phyloP scores from a whole-genome alignment of 306 rosid species.

The Cicer cuneatum region DNA sequence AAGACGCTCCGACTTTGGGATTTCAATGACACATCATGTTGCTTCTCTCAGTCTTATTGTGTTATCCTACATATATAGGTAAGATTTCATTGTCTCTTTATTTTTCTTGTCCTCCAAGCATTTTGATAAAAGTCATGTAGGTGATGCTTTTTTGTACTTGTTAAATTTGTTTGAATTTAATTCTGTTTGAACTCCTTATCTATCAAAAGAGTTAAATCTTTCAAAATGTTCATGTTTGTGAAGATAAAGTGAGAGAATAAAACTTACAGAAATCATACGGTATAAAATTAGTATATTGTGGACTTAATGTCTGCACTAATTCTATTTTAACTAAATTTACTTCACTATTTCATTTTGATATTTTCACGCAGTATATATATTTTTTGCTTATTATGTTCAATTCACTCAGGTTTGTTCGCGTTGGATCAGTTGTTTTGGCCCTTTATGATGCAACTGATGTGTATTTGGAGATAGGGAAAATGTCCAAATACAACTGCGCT shows the following conservation, averaged over 20 bases:
- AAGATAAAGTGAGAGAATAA: neutral
- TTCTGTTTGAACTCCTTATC: conserved; percentile 6
- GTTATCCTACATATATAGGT: conserved; percentile 85
- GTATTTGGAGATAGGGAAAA: conserved; percentile 92
- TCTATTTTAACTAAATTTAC: neutral
- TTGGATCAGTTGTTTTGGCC: conserved; percentile 90
- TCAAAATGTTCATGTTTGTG: neutral
- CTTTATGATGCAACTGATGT: conserved; percentile 94
- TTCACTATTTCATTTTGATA: conserved; percentile 3
- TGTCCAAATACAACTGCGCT: conserved; percentile 89
- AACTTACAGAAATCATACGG: neutral
- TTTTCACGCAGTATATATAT: conserved; percentile 23
- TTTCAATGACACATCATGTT: conserved; percentile 96
- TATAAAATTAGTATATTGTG: conserved; percentile 11
- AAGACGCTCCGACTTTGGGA: conserved; percentile 89
- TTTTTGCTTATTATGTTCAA: conserved; percentile 39
- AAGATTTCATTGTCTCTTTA: conserved; percentile 38
- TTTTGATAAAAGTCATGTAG: conserved; percentile 37
- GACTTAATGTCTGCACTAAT: conserved; percentile 3
- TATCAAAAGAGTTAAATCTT: conserved; percentile 25
- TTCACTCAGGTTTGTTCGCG: conserved; percentile 83
- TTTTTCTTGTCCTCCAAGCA: conserved; percentile 41
- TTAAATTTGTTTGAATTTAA: conserved; percentile 25
- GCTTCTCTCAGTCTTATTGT: conserved; percentile 77
- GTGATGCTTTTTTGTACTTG: conserved; percentile 1